Conservation (phyloP, 345 rosid genomes). For the Eucalyptus curtisii region DNA sequence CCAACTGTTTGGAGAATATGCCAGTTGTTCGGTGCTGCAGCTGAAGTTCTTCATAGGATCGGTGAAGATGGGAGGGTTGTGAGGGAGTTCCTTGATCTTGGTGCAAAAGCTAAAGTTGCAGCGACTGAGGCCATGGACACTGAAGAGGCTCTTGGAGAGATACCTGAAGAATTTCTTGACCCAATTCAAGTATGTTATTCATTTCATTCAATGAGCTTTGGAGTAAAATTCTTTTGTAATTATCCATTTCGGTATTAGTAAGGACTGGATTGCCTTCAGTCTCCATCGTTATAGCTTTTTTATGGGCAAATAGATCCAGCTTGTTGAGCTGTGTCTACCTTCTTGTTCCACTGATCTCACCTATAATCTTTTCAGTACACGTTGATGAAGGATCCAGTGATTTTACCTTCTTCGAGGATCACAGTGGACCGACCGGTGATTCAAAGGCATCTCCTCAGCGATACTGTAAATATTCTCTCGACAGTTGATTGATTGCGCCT, state of each 20-base stretch:
- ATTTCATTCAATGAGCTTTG: not conserved
- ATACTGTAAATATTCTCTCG: conserved; percentile 26
- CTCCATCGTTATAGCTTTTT: not conserved
- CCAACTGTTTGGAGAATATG: not conserved
- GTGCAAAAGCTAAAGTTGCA: conserved; percentile 75
- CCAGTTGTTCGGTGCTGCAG: conserved; percentile 87
- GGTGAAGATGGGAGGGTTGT: conserved; percentile 70
- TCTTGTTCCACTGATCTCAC: not conserved
- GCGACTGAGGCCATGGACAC: conserved; percentile 95
- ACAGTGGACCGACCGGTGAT: conserved; percentile 86
- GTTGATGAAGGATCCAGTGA: conserved; percentile 97
- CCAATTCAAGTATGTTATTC: conserved; percentile 61
- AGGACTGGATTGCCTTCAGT: not conserved
- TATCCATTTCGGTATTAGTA: not conserved
- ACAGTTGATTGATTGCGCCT: too few species aligned
- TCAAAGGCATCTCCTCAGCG: conserved; percentile 98
- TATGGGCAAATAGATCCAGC: not conserved
- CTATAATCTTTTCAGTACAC: conserved; percentile 42
- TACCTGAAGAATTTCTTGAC: conserved; percentile 98
- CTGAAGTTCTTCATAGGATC: conserved; percentile 66
- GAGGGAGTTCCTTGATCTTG: conserved; percentile 68
- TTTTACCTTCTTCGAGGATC: conserved; percentile 84
- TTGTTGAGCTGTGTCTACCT: not conserved
- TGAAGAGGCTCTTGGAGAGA: conserved; percentile 91
- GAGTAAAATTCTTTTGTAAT: not conserved